Percentiles rank a stretch among this genome's conserved stretches.
Evolutionary conservation across 345 rosid genomes (phyloP).

Genomic region (Camelina hispida): DNA sequence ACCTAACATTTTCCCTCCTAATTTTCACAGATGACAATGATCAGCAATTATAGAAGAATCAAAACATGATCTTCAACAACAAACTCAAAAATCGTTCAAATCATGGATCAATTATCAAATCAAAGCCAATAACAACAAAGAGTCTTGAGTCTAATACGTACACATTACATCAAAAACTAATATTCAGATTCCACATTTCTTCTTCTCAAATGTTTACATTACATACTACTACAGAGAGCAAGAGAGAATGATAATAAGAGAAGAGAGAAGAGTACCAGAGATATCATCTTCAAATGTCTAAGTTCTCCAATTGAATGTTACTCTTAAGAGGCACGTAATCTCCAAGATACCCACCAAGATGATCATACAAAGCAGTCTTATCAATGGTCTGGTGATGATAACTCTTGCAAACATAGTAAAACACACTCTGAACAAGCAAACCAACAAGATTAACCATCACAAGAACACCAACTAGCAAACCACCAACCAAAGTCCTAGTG

Average conservation of each 20-base stretch:
- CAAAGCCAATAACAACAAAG: conserved; percentile 18
- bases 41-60: conserved; percentile 3
- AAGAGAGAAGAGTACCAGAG: conserved; percentile 26
- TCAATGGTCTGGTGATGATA: conserved; percentile 90
- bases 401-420: conserved; percentile 94
- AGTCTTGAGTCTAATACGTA: conserved; percentile 34
- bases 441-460: conserved; percentile 94
- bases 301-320: conserved; percentile 86
- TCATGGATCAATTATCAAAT: conserved; percentile 24
- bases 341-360: conserved; percentile 97
- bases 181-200: conserved; percentile 31
- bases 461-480: conserved; percentile 79
- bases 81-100: conserved; percentile 18
- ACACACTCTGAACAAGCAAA: conserved; percentile 89
- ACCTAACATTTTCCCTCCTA: not conserved
- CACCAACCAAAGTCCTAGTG: conserved; percentile 75
- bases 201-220: conserved; percentile 21
- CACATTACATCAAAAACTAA: conserved; percentile 25
- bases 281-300: conserved; percentile 49
- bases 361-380: conserved; percentile 81
- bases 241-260: not conserved
- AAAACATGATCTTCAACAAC: not conserved
- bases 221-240: not conserved
- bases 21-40: not conserved
- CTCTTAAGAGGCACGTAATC: conserved; percentile 96